Conservation (phyloP, 2,329 filamentous ascomycete species). For the Penicillium glabrum region DNA sequence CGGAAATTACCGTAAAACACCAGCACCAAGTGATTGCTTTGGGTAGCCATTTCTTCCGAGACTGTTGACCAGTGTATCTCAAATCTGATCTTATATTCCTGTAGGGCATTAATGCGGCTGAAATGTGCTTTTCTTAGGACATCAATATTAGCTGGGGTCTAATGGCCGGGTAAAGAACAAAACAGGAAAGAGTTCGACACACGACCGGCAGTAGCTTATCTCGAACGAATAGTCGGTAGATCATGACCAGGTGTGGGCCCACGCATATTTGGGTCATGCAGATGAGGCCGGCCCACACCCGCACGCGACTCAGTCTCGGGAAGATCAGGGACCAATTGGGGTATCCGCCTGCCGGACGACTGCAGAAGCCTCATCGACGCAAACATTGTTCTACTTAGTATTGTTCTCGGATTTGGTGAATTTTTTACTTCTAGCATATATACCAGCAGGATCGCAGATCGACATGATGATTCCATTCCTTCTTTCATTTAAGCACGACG, state of each 20-base stretch:
- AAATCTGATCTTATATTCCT: not conserved
- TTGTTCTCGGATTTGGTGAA: conserved; percentile 3
- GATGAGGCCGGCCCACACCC: not conserved
- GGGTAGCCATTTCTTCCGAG: not conserved
- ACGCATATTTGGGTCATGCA: not conserved
- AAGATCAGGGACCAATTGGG: not conserved
- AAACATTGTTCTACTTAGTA: conserved; percentile 6
- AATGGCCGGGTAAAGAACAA: not conserved
- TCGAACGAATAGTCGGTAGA: not conserved
- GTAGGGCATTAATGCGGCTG: too few relatives aligned
- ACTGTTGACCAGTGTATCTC: not conserved
- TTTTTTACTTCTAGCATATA: conserved; percentile 1
- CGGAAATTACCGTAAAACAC: not conserved
- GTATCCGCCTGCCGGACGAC: not conserved
- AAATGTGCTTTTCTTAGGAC: not conserved
- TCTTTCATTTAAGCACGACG: not conserved
- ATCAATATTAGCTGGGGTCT: not conserved
- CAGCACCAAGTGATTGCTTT: not conserved
- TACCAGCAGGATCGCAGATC: not conserved
- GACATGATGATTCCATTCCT: not conserved
- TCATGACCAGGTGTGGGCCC: not conserved
- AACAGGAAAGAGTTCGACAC: not conserved
- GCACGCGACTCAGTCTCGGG: not conserved
- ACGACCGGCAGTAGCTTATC: not conserved
- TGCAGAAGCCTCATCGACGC: not conserved